These are phyloP conservation scores for Asterochloris sp. DNA, from an alignment of 139 green algal species.

Conservation along the genomic window DNA sequence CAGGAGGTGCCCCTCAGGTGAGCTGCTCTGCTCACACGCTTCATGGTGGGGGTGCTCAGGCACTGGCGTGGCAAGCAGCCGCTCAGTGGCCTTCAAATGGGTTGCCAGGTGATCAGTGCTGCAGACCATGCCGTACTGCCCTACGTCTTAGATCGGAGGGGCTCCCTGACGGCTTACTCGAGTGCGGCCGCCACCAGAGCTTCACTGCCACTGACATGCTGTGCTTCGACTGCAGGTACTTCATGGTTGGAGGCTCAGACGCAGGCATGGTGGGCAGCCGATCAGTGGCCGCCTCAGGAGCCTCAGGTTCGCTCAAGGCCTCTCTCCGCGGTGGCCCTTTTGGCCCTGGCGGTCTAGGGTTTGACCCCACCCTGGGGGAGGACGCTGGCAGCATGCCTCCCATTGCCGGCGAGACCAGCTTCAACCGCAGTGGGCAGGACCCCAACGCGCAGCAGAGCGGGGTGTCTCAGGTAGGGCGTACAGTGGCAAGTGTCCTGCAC, in stretches of 20 bases:
- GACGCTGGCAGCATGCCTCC: background rate
- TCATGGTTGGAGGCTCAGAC: slow-evolving; percentile 60
- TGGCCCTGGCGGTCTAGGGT: slow-evolving; percentile 33
- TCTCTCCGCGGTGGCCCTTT: slow-evolving; percentile 13
- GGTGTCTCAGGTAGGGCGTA: background rate
- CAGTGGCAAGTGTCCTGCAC: too few relatives aligned
- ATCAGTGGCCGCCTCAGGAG: background rate
- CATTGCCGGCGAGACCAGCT: background rate
- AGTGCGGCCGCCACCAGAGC: too few relatives aligned
- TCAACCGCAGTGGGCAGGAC: background rate
- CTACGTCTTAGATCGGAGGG: too few relatives aligned
- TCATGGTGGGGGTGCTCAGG: too few relatives aligned
- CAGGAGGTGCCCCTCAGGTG: too few relatives aligned
- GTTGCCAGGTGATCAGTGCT: too few relatives aligned
- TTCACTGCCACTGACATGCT: too few relatives aligned
- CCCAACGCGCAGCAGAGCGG: background rate
- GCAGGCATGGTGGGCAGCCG: slow-evolving; percentile 18
- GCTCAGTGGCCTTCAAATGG: too few relatives aligned
- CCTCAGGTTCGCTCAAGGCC: slow-evolving; percentile 5
- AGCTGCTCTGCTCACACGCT: too few relatives aligned
- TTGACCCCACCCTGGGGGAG: slow-evolving; percentile 42
- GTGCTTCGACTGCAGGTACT: slow-evolving; percentile 36
- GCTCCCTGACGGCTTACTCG: too few relatives aligned
- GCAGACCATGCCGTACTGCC: too few relatives aligned
- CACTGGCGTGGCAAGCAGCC: too few relatives aligned